phyloP scores from a whole-genome alignment of 2,329 filamentous ascomycete genomes.

The Botrytis porri region DNA sequence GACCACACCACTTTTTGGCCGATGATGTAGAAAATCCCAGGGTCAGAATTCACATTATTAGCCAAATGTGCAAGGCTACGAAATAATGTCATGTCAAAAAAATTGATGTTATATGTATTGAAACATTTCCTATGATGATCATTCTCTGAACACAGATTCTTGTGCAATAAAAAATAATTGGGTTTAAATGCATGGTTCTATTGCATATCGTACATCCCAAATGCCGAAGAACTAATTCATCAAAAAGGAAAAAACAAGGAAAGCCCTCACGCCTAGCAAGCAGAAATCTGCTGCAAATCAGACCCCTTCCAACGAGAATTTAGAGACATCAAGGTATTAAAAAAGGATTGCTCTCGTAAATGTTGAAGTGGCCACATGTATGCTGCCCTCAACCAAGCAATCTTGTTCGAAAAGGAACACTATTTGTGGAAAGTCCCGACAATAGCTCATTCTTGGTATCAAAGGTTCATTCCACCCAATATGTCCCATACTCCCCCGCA shows the following conservation, averaged over 20 bases:
- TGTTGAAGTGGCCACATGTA: conserved; percentile 28
- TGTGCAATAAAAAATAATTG: conserved; percentile 12
- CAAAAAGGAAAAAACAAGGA: conserved; percentile 20
- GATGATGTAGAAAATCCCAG: conserved; percentile 21
- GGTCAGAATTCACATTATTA: not conserved
- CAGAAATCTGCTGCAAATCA: conserved; percentile 31
- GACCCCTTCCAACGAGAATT: conserved; percentile 32
- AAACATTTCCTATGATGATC: not conserved
- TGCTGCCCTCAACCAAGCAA: conserved; percentile 27
- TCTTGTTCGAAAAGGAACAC: conserved; percentile 27
- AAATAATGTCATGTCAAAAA: not conserved
- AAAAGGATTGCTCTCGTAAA: conserved; percentile 35
- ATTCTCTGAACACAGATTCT: not conserved
- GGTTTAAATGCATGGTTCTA: conserved; percentile 34
- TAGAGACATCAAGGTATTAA: conserved; percentile 39
- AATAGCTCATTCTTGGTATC: conserved; percentile 23
- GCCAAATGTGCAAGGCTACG: conserved; percentile 24
- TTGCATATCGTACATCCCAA: conserved; percentile 40
- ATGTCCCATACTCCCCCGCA: conserved; percentile 27
- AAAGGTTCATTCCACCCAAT: conserved; percentile 23
- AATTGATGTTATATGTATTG: not conserved
- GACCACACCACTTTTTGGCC: conserved; percentile 13
- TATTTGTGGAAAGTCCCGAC: conserved; percentile 24
- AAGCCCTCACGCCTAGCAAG: conserved; percentile 37
- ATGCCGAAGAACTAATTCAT: conserved; percentile 37